Evolutionary conservation across 140 eudicot genomes (phyloP).

Genomic region (Ambrosia hybrid): DNA sequence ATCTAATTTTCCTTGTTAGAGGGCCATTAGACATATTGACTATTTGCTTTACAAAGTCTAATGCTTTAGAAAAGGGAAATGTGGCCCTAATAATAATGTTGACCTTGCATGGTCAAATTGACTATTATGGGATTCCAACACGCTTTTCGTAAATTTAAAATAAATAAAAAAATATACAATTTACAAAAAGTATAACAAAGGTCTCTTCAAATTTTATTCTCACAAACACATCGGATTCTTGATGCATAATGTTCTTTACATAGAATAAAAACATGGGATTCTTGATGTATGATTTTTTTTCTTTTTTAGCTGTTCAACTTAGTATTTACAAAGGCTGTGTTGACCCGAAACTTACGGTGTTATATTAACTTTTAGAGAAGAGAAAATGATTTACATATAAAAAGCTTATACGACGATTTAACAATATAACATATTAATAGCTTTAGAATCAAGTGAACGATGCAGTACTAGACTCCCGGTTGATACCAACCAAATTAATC

Average conservation of each 20-base stretch:
- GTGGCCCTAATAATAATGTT: slow-evolving; percentile 3
- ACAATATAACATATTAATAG: too few relatives aligned
- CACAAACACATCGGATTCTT: neutral
- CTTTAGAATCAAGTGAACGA: too few relatives aligned
- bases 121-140: slow-evolving; percentile 5
- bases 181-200: neutral
- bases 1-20: neutral
- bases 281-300: neutral
- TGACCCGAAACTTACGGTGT: too few relatives aligned
- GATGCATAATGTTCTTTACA: neutral
- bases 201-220: neutral
- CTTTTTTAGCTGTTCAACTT: too few relatives aligned
- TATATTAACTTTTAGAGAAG: too few relatives aligned
- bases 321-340: too few relatives aligned
- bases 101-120: slow-evolving; percentile 14
- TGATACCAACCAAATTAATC: too few relatives aligned
- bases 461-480: too few relatives aligned
- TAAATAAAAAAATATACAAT: too few relatives aligned
- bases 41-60: slow-evolving; percentile 5
- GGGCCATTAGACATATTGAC: neutral
- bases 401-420: too few relatives aligned
- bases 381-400: too few relatives aligned
- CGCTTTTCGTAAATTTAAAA: too few relatives aligned
- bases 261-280: neutral
- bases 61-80: slow-evolving; percentile 1